Conservation (phyloP, 1,284 basidiomycete species). For the Leccinum subspadiceum region DNA sequence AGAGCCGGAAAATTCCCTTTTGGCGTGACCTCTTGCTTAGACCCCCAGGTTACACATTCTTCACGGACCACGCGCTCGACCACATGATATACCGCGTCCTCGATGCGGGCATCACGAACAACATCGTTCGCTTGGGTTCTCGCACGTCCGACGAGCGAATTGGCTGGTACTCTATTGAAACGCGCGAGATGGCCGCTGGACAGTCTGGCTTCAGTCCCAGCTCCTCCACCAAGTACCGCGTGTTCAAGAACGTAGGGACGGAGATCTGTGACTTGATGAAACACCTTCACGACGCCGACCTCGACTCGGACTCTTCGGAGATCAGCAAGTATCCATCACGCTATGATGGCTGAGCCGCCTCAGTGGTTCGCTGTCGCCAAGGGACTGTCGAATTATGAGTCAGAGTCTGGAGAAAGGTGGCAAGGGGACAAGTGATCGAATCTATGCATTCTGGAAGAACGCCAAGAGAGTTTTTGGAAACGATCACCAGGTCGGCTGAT, state of each 20-base stretch:
- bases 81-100: constrained; percentile 63
- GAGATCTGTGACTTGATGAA: constrained; percentile 49
- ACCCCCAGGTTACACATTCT: constrained; percentile 21
- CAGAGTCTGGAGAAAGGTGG: constrained; percentile 24
- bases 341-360: constrained; percentile 40
- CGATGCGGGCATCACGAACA: constrained; percentile 57
- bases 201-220: constrained; percentile 41
- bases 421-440: constrained; percentile 18
- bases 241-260: constrained; percentile 45
- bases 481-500: not conserved
- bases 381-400: constrained; percentile 15
- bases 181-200: constrained; percentile 46
- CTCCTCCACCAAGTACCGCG: constrained; percentile 34
- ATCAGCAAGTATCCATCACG: constrained; percentile 42
- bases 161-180: constrained; percentile 55
- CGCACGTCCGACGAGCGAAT: constrained; percentile 60
- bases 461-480: constrained; percentile 39
- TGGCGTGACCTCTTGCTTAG: constrained; percentile 47
- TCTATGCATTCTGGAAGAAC: constrained; percentile 49
- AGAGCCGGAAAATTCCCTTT: constrained; percentile 56
- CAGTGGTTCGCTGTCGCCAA: constrained; percentile 39
- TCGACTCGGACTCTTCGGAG: constrained; percentile 37
- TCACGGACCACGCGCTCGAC: constrained; percentile 76
- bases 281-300: constrained; percentile 36
- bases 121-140: constrained; percentile 64